Percentiles rank a stretch among this genome's conserved stretches.
Conservation (phyloP, 805 yeast species). For the Ogataea glucozyma region DNA sequence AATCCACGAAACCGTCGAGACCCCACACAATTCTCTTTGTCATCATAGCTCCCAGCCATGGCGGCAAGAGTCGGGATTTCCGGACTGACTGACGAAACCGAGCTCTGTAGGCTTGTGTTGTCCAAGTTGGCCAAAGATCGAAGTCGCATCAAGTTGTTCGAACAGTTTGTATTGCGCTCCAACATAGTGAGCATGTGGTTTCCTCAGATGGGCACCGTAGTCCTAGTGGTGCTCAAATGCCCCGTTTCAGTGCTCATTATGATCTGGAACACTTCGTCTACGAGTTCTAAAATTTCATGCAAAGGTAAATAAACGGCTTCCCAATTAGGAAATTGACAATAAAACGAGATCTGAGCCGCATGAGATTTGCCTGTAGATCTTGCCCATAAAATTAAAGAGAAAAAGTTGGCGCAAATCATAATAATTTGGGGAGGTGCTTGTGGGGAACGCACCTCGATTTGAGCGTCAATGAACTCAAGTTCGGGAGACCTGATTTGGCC, state of each 20-base stretch:
- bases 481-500: too few species aligned
- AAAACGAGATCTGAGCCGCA: slow-evolving; percentile 7
- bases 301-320: slow-evolving; percentile 5
- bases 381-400: background rate
- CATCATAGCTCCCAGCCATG: background rate
- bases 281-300: slow-evolving; percentile 1
- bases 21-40: slow-evolving; percentile 6
- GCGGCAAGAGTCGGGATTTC: background rate
- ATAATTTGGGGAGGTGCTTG: too few species aligned
- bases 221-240: background rate
- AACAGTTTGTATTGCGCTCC: background rate
- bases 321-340: slow-evolving; percentile 3
- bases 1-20: slow-evolving; percentile 5
- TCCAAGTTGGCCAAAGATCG: background rate
- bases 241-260: background rate
- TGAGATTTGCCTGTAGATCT: background rate
- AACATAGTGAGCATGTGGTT: background rate
- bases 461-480: too few species aligned
- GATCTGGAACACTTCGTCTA: slow-evolving; percentile 3
- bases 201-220: too few species aligned
- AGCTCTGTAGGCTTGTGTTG: background rate
- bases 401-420: background rate
- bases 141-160: background rate
- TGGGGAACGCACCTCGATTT: too few species aligned
- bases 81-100: background rate